Base-by-base conservation (phyloP, 192 early-diverging fungal genomes). In the Entrophospora sp. region DNA sequence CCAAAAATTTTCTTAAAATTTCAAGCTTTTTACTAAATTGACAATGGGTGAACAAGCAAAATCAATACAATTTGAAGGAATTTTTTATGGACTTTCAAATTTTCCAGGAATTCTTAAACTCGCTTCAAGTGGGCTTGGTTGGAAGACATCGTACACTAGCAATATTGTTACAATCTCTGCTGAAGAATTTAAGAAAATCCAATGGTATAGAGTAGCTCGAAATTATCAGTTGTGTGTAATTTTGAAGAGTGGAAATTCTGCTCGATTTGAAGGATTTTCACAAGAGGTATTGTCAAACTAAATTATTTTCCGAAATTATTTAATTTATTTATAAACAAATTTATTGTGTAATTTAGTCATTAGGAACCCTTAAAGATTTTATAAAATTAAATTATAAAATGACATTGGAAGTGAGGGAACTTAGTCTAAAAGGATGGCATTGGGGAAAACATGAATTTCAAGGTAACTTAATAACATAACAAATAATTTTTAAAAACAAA, bases 391-490 rank as follows among this genome's bases (percentile, higher is more conserved):
- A 86, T 61, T 95, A 95, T 75, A 78, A 85, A 43, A 71, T 91
- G 44, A 77, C 74, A 0, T 71, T 98, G 18, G 93, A 97, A 64
- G 69, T 75, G 25, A 89, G 86, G 67, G 94, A 99, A 64, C 71
- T 91, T 48, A 91, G 91, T 65, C 72, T 95, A 9, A 88, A 87
- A 64, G 96, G 96, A 30, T 95, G 92, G 89, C 97, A 99, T 79
- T 99, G 96, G 96, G 96, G 96, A 56, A 83, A 86, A 68, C 80
- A 87, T 20, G 91, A 91, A 44, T 90, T 93, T 66, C 81, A 89
- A 69, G 85, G 87, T 75, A 81, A 43, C 20, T 43, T 25, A 28
- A 52, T 52, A 52, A 30, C n/a, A 40, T 40, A 6, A 14, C 38
- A 40, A 40, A 6, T 61, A 18, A 18, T 28, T 59, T 30, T 27